Conservation (phyloP, 2,329 filamentous ascomycete genomes). For the Zymoseptoria tritici region DNA sequence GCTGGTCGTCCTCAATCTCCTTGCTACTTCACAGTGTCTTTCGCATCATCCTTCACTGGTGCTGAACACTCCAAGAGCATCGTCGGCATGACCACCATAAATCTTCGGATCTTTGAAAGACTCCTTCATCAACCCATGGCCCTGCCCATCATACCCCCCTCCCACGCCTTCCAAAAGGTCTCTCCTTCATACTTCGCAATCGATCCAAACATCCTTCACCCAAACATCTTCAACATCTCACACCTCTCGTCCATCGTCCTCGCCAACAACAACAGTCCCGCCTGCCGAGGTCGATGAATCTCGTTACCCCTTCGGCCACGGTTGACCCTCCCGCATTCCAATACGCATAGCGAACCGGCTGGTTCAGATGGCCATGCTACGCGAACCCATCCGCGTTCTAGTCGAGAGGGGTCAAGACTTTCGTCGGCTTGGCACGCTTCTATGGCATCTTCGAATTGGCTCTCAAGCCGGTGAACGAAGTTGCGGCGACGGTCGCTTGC, state of each 20-base stretch:
- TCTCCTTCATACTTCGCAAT: not conserved
- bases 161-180: not conserved
- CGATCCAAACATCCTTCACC: not conserved
- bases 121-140: not conserved
- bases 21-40: not conserved
- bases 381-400: not conserved
- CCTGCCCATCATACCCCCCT: not conserved
- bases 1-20: too few relatives aligned
- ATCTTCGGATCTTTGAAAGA: not conserved
- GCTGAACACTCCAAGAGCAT: not conserved
- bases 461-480: not conserved
- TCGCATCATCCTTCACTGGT: not conserved
- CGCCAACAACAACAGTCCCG: not conserved
- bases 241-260: constrained; percentile 1
- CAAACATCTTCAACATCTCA: not conserved
- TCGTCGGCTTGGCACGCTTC: not conserved
- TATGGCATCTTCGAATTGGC: not conserved
- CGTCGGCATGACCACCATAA: not conserved
- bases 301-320: too few relatives aligned
- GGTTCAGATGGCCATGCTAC: not conserved
- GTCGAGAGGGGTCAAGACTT: not conserved
- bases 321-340: not conserved
- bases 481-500: not conserved
- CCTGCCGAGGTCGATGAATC: not conserved
- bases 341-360: not conserved